Percentiles rank a stretch among this genome's conserved stretches.
Conservation (phyloP, 306 rosid genomes). For the Luffa acutangula region DNA sequence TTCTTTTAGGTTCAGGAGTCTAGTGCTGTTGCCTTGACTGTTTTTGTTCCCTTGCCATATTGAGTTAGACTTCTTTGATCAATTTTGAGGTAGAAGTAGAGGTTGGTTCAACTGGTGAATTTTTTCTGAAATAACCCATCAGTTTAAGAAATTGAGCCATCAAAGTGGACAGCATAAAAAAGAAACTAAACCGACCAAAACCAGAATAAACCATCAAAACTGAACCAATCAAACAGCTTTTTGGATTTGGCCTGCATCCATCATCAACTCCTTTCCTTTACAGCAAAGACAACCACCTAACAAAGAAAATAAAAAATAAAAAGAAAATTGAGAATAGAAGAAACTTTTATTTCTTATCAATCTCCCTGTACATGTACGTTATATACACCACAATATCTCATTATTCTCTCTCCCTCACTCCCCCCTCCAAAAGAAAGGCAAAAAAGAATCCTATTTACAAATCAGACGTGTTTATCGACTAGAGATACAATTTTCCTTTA, state of each 20-base stretch:
- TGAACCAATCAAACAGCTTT: neutral
- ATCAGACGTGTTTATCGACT: neutral
- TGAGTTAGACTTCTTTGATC: neutral
- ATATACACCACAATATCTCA: neutral
- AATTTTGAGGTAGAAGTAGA: neutral
- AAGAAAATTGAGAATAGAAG: neutral
- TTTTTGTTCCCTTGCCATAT: neutral
- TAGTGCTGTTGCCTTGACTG: neutral
- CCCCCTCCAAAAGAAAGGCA: neutral
- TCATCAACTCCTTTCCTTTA: neutral
- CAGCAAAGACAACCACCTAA: neutral
- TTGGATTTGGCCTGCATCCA: neutral
- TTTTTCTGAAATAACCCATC: neutral
- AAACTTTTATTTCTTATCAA: neutral
- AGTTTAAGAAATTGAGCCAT: neutral
- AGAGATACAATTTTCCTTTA: constrained; percentile 12
- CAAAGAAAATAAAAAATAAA: neutral
- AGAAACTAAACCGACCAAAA: neutral
- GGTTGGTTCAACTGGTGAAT: neutral
- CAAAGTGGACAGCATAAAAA: neutral
- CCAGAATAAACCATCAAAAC: neutral
- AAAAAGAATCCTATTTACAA: neutral
- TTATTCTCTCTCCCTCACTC: neutral
- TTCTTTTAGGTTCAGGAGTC: neutral
- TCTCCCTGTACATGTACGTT: neutral